Percentiles rank a stretch among this genome's conserved stretches.
Conservation (phyloP, 2,329 filamentous ascomycete species). For the Alternaria atra region DNA sequence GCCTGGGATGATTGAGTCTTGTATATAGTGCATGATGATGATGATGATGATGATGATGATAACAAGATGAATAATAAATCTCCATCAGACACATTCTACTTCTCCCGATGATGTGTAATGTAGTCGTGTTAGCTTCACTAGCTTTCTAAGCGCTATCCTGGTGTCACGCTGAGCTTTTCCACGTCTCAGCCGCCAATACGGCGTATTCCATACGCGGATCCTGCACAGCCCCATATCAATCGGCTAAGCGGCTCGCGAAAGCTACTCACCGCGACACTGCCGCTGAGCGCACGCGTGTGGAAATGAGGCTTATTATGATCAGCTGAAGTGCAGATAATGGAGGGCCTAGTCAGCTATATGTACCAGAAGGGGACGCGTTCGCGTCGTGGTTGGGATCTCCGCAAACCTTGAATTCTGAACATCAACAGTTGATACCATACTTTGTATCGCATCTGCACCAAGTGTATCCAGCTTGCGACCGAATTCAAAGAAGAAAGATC, state of each 20-base stretch:
- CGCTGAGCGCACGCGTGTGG: slow-evolving; percentile 12
- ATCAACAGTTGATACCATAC: neutral
- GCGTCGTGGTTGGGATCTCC: neutral
- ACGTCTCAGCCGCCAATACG: slow-evolving; percentile 2
- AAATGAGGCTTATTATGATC: slow-evolving; percentile 15
- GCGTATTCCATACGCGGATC: neutral
- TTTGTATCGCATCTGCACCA: neutral
- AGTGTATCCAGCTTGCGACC: neutral
- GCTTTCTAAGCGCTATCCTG: neutral
- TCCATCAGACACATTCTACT: neutral
- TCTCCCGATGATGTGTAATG: neutral
- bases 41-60: neutral
- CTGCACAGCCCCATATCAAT: slow-evolving; percentile 11
- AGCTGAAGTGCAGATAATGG: slow-evolving; percentile 11
- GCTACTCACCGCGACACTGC: slow-evolving; percentile 3
- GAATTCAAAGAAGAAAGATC: too few relatives aligned
- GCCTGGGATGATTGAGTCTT: neutral
- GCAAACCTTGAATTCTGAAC: neutral
- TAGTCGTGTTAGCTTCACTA: neutral
- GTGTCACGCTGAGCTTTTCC: neutral
- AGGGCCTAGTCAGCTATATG: neutral
- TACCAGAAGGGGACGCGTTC: neutral
- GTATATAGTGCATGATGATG: neutral
- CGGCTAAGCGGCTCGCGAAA: slow-evolving; percentile 12
- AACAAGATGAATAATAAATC: neutral